Evolutionary conservation across 2,329 filamentous ascomycete species (phyloP).

Genomic region (Fusarium miscanthi): DNA sequence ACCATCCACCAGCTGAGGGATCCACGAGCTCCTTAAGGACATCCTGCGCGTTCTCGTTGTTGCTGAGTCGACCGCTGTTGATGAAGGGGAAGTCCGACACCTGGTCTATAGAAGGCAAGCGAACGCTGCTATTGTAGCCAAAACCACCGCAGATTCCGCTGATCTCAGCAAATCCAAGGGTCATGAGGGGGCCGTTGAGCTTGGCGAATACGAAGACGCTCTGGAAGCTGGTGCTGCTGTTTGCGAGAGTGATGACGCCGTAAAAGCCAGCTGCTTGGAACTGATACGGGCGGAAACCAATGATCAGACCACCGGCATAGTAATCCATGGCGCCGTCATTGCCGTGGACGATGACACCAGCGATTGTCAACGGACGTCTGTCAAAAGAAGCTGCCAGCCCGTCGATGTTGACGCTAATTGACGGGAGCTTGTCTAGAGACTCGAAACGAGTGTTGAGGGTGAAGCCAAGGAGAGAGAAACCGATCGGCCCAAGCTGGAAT

Average conservation of each 20-base stretch:
- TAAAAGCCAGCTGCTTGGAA: slow-evolving; percentile 56
- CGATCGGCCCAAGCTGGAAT: neutral
- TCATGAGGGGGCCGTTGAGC: slow-evolving; percentile 53
- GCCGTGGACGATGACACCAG: slow-evolving; percentile 49
- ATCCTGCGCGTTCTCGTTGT: neutral
- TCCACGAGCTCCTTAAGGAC: neutral
- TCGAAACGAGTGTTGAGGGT: neutral
- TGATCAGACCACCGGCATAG: slow-evolving; percentile 52
- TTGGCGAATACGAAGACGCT: slow-evolving; percentile 53
- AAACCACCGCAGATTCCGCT: slow-evolving; percentile 52
- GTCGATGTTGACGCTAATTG: slow-evolving; percentile 37
- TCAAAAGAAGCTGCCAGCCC: slow-evolving; percentile 51
- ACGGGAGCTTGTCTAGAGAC: neutral
- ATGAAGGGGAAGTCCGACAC: slow-evolving; percentile 38
- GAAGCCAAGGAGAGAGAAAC: slow-evolving; percentile 1
- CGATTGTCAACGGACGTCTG: slow-evolving; percentile 50
- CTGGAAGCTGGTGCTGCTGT: slow-evolving; percentile 33
- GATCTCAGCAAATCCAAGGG: slow-evolving; percentile 53
- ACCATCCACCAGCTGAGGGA: slow-evolving; percentile 43
- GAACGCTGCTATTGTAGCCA: slow-evolving; percentile 53
- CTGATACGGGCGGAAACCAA: slow-evolving; percentile 51
- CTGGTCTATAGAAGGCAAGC: slow-evolving; percentile 43
- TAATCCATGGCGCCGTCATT: slow-evolving; percentile 42
- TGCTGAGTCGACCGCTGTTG: neutral
- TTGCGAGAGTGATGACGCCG: slow-evolving; percentile 37